Evolutionary conservation across 192 early-diverging fungal species (phyloP), one percentile per base, ranked within the genome.

Genomic region (Podila clonocystis): DNA sequence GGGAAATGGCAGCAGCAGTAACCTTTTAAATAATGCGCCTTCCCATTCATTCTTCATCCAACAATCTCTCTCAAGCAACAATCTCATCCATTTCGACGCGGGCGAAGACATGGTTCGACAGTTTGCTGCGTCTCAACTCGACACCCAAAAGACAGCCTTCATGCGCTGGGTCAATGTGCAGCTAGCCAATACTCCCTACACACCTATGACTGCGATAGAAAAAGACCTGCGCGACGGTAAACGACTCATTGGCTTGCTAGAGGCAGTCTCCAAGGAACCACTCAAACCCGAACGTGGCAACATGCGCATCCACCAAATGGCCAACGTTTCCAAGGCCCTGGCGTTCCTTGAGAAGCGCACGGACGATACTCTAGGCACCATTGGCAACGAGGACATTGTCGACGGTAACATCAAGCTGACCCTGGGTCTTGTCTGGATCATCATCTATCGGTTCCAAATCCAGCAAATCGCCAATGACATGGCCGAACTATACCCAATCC

Each of bases 311-410:
- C 94, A 95, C 67, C 93, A 93, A 66, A 87, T 95, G 48, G 90
- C 93, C 38, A 95, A 95, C 65, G 83, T 91, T 49, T 89, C 91
- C 82, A 93, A 90, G 59, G 93, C 93, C 0, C 73, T 95, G 49
- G 70, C 80, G 4, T 95, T 93, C 66, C 87, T 95, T 24, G 82
- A 83, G 64, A 73, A 72, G 45, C 84, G 87, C 28, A 66, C 85
- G 5, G 86, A 92, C 38, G 76, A 79, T 6, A 31, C 65, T 8
- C 65, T 79, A 22, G 76, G 65, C 5, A 57, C 76, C 4, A 92
- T 94, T 66, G 94, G 94, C 34, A 88, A 88, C 55, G 93, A 94
- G 68, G 91, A 91, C 66, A 94, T 95, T 74, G 93, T 94, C 24
- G 91, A 95, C 59, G 87, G 87, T 30, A 93, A 95, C 70, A 61